Conservation (phyloP, 208 protist species). For the Hexamita inflata region DNA sequence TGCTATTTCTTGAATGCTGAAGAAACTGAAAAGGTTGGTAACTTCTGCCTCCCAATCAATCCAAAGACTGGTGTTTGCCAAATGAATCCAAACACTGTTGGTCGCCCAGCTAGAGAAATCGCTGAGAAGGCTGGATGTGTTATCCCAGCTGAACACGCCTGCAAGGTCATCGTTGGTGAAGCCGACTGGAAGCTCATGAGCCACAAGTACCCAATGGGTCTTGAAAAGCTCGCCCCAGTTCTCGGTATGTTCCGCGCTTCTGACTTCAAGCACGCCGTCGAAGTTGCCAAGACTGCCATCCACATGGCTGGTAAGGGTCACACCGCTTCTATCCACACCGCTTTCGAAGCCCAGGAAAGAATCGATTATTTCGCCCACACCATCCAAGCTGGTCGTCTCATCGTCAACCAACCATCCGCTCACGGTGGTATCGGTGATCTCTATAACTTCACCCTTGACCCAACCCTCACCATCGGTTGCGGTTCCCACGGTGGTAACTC, state of each 20-base stretch:
- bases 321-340: constrained; percentile 34
- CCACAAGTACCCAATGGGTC: not conserved
- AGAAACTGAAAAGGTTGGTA: constrained; percentile 33
- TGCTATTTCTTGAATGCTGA: constrained; percentile 32
- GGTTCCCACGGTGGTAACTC: constrained; percentile 36
- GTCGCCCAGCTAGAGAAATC: constrained; percentile 33
- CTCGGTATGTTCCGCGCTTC: constrained; percentile 30
- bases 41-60: constrained; percentile 28
- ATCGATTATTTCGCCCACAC: constrained; percentile 25
- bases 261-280: constrained; percentile 29
- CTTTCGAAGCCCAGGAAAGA: not conserved
- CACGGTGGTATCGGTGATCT: constrained; percentile 43
- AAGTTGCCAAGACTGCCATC: constrained; percentile 14
- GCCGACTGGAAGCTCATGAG: not conserved
- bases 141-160: constrained; percentile 9
- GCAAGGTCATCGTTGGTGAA: constrained; percentile 28
- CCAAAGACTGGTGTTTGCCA: not conserved
- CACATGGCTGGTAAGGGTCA: constrained; percentile 36
- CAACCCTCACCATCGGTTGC: constrained; percentile 41
- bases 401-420: constrained; percentile 38
- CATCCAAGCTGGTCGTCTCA: constrained; percentile 35
- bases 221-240: constrained; percentile 45
- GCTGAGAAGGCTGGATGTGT: constrained; percentile 36
- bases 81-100: constrained; percentile 38
- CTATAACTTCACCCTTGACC: constrained; percentile 43